Percentiles rank a stretch among this genome's conserved stretches.
Evolutionary conservation across 306 rosid species (phyloP).

Genomic region (Malus sylvestris): DNA sequence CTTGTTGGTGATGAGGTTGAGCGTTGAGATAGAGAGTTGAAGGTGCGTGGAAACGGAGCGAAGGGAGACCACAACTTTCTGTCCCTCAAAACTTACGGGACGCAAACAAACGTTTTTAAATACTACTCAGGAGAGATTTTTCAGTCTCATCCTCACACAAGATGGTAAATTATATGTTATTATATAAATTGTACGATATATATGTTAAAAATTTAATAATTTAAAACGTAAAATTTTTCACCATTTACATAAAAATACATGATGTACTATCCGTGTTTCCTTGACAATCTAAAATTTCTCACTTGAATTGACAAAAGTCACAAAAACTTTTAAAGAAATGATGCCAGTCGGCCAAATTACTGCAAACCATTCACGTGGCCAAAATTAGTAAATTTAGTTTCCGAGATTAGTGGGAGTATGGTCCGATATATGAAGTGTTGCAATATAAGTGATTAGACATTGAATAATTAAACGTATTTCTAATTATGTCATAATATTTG

Average conservation of each 20-base stretch:
- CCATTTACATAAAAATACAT: no score
- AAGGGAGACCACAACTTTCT: slow-evolving; percentile 22
- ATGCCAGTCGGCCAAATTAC: not conserved
- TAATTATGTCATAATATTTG: no score
- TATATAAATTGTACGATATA: rapidly evolving
- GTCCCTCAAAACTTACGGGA: not conserved
- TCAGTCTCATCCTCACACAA: rapidly evolving
- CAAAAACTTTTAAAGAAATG: not conserved
- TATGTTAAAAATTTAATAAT: no score
- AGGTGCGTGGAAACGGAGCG: not conserved
- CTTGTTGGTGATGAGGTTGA: not conserved
- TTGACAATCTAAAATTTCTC: no score
- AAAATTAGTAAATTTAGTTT: not conserved
- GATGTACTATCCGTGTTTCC: rapidly evolving
- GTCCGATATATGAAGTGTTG: no score
- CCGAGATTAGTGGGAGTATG: rapidly evolving
- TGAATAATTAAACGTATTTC: no score
- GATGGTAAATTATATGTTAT: no score
- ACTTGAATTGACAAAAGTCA: not conserved
- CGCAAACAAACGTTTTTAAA: not conserved
- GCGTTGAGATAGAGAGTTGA: not conserved
- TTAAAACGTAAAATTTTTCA: no score
- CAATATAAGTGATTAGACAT: no score
- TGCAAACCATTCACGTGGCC: not conserved
- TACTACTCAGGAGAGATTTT: no score